phyloP scores from a whole-genome alignment of 345 rosid genomes.

The Camelina sativa region DNA sequence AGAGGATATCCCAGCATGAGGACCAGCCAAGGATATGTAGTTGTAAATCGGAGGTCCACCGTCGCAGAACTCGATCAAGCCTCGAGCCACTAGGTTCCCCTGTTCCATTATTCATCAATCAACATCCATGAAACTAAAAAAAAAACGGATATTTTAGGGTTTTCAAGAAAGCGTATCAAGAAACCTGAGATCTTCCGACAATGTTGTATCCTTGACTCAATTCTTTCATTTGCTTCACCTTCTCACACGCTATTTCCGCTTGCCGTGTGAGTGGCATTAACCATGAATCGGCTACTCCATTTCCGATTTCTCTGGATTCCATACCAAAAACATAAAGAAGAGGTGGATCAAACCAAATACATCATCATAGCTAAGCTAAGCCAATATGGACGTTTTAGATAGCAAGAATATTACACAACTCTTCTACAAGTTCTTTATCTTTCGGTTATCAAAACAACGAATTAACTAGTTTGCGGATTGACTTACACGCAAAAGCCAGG shows the following conservation, averaged over 20 bases:
- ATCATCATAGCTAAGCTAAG: background rate
- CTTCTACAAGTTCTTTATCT: background rate
- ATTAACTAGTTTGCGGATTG: conserved; percentile 22
- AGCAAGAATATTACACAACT: background rate
- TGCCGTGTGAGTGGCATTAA: conserved; percentile 81
- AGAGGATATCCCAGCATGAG: conserved; percentile 97
- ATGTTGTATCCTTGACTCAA: conserved; percentile 78
- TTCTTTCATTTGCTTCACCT: conserved; percentile 83
- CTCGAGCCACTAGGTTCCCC: conserved; percentile 95
- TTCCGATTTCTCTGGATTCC: conserved; percentile 77
- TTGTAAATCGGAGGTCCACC: conserved; percentile 84
- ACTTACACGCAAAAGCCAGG: conserved; percentile 82
- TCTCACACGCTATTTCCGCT: conserved; percentile 72
- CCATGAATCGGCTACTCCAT: conserved; percentile 88
- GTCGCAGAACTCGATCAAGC: conserved; percentile 81
- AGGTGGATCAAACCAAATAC: conserved; percentile 14
- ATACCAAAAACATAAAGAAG: background rate
- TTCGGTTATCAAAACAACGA: background rate
- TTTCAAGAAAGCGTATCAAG: conserved; percentile 31
- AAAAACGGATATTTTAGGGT: background rate
- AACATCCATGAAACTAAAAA: background rate
- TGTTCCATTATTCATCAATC: conserved; percentile 44
- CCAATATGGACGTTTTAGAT: background rate
- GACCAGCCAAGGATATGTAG: conserved; percentile 88
- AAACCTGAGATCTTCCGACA: conserved; percentile 93